Conservation (phyloP, 2,329 filamentous ascomycete species). For the Aspergillus piperis region DNA sequence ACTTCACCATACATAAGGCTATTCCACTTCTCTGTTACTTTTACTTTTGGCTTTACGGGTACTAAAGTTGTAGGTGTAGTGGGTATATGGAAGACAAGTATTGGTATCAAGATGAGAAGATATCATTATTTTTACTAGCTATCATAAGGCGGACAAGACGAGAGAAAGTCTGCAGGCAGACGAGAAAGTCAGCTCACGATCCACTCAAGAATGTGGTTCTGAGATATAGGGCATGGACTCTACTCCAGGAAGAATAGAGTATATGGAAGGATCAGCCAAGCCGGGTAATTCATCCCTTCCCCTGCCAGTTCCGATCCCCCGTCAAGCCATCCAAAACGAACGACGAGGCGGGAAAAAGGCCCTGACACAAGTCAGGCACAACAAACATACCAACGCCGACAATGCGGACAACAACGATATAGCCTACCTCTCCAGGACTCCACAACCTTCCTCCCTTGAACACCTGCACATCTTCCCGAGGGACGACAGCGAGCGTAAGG, state of each 20-base stretch:
- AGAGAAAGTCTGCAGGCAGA: neutral
- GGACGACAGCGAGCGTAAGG: slow-evolving; percentile 28
- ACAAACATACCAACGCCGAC: slow-evolving; percentile 23
- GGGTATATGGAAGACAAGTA: neutral
- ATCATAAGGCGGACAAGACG: neutral
- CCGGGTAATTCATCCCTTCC: slow-evolving; percentile 48
- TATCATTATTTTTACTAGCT: neutral
- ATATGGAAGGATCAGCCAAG: slow-evolving; percentile 37
- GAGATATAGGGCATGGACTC: slow-evolving; percentile 8
- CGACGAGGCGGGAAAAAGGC: slow-evolving; percentile 28
- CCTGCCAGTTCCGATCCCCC: slow-evolving; percentile 34
- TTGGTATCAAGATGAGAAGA: neutral
- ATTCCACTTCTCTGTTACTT: neutral
- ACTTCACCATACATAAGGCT: neutral
- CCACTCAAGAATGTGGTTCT: neutral
- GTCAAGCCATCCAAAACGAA: slow-evolving; percentile 42
- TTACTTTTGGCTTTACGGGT: neutral
- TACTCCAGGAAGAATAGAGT: slow-evolving; percentile 2
- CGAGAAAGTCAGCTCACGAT: slow-evolving; percentile 1
- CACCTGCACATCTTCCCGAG: slow-evolving; percentile 10
- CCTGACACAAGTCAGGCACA: slow-evolving; percentile 41
- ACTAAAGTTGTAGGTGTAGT: neutral
- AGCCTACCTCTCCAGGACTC: slow-evolving; percentile 33
- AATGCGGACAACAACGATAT: slow-evolving; percentile 27
- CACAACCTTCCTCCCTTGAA: slow-evolving; percentile 49